phyloP scores from a whole-genome alignment of 495 filamentous ascomycete genomes.

The Delitschia confertaspora region DNA sequence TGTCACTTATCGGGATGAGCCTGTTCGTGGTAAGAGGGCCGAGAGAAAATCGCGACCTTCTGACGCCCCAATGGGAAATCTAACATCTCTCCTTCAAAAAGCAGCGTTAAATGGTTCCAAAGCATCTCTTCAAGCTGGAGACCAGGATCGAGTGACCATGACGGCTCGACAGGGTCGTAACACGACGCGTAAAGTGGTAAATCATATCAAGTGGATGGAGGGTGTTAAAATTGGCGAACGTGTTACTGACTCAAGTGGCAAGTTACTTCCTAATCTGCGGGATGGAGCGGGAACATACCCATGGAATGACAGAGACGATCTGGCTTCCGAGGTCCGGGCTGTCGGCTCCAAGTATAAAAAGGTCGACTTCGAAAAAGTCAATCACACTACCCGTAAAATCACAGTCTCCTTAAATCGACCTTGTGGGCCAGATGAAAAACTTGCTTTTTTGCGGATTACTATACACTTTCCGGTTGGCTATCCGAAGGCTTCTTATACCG shows the following conservation, averaged over 20 bases:
- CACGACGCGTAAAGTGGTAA: constrained; percentile 49
- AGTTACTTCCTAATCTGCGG: no score
- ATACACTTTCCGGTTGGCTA: constrained; percentile 74
- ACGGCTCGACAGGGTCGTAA: constrained; percentile 56
- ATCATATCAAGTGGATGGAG: constrained; percentile 87
- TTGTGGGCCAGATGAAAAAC: constrained; percentile 56
- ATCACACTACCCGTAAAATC: constrained; percentile 62
- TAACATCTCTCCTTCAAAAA: constrained; percentile 4
- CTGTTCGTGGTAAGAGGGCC: no score
- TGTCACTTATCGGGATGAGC: constrained; percentile 52
- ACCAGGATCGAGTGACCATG: constrained; percentile 34
- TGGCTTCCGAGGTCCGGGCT: constrained; percentile 77
- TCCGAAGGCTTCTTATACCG: constrained; percentile 42
- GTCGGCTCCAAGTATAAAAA: constrained; percentile 76
- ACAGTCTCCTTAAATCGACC: constrained; percentile 77
- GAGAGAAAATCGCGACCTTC: no score
- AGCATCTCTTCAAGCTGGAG: not conserved
- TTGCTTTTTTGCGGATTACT: constrained; percentile 67
- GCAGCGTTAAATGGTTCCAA: not conserved
- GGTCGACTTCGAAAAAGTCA: constrained; percentile 77
- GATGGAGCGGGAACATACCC: constrained; percentile 37
- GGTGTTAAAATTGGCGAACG: constrained; percentile 74
- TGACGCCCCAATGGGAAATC: not conserved
- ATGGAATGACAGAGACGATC: constrained; percentile 75
- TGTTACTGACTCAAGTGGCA: not conserved